phyloP scores from a whole-genome alignment of 768 basidiomycete genomes.

The Termitomyces heimii region DNA sequence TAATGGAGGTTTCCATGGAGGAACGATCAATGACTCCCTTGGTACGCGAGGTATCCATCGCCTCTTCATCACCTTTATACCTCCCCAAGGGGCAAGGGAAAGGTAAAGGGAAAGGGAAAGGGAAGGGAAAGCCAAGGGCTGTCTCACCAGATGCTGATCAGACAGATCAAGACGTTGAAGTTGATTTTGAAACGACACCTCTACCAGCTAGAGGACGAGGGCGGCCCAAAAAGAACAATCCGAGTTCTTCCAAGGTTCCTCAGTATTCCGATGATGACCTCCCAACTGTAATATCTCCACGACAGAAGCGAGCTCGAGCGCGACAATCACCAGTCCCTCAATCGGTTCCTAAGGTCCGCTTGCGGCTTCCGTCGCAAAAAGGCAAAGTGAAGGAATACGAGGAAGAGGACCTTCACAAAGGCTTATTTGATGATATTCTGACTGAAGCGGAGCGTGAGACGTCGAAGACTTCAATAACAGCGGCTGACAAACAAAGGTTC shows the following conservation, averaged over 20 bases:
- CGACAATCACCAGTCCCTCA: constrained; percentile 27
- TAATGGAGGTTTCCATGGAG: neutral
- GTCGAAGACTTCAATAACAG: constrained; percentile 55
- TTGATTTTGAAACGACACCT: constrained; percentile 18
- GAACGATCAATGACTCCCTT: constrained; percentile 9
- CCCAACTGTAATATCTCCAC: constrained; percentile 16
- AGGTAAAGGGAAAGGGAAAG: constrained; percentile 22
- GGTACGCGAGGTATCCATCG: constrained; percentile 31
- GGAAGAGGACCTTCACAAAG: constrained; percentile 48
- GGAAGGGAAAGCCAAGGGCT: constrained; percentile 26
- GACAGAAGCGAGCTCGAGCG: constrained; percentile 39
- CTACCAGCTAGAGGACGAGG: constrained; percentile 9
- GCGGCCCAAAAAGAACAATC: constrained; percentile 22
- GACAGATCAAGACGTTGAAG: constrained; percentile 24
- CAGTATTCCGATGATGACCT: constrained; percentile 20
- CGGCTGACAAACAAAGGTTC: constrained; percentile 62
- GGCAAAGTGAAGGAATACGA: constrained; percentile 68
- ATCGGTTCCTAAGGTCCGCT: constrained; percentile 32
- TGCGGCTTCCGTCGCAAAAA: constrained; percentile 46
- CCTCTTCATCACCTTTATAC: constrained; percentile 32
- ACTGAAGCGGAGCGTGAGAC: constrained; percentile 64
- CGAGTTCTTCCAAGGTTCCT: constrained; percentile 9
- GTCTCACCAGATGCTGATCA: constrained; percentile 30
- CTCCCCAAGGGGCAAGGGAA: constrained; percentile 3
- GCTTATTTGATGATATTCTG: constrained; percentile 85